Conservation (phyloP, 805 yeast genomes). For the Suhomyces sp. region DNA sequence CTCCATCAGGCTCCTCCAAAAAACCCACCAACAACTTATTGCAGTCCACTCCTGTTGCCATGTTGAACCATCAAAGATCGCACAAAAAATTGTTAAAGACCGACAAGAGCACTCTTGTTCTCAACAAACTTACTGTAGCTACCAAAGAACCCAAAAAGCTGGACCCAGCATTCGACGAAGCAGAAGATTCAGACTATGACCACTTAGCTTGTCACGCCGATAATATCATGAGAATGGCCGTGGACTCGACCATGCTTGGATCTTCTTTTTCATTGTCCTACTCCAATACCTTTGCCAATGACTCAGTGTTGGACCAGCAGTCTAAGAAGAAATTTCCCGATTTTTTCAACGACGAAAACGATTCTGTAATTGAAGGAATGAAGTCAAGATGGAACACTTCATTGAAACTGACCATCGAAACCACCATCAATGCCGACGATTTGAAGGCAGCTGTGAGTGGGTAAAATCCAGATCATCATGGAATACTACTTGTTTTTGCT, state of each 20-base stretch:
- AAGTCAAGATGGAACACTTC: constrained; percentile 13
- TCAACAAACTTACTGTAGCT: not conserved
- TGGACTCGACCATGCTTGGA: constrained; percentile 45
- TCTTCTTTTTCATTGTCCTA: constrained; percentile 38
- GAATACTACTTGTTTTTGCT: not conserved
- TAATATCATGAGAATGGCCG: constrained; percentile 45
- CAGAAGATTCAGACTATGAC: constrained; percentile 30
- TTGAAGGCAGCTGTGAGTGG: constrained; percentile 29
- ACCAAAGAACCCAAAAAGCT: constrained; percentile 1
- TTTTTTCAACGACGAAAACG: constrained; percentile 15
- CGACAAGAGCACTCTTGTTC: not conserved
- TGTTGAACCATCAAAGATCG: constrained; percentile 13
- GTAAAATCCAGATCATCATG: not conserved
- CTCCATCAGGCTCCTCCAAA: constrained; percentile 23
- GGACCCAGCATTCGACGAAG: not conserved
- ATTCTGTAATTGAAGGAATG: constrained; percentile 16
- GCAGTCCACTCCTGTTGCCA: constrained; percentile 26
- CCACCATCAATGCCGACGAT: constrained; percentile 40
- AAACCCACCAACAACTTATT: constrained; percentile 11
- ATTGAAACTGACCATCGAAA: constrained; percentile 17
- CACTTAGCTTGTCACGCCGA: constrained; percentile 47
- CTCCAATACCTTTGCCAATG: constrained; percentile 35
- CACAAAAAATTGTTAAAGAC: constrained; percentile 11
- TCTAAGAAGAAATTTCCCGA: constrained; percentile 14
- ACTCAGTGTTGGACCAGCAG: constrained; percentile 22